phyloP scores from a whole-genome alignment of 495 filamentous ascomycete genomes.

The Hypoxylon fuscum region DNA sequence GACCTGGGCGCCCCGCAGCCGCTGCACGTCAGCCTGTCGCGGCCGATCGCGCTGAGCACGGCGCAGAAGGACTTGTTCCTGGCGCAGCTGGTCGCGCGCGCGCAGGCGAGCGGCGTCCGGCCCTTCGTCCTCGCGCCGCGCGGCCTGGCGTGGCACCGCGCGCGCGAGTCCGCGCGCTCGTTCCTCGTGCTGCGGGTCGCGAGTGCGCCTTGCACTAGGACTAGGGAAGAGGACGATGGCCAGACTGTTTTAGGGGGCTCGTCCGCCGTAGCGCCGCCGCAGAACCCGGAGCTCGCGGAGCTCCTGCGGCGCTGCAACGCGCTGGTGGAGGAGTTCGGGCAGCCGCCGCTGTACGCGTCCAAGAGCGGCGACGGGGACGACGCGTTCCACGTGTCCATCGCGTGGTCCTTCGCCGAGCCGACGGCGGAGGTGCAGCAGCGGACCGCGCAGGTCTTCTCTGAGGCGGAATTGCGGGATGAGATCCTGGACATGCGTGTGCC shows the following conservation, averaged over 20 bases:
- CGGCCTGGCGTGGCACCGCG: constrained; percentile 54
- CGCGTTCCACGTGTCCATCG: constrained; percentile 83
- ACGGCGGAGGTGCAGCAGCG: constrained; percentile 47
- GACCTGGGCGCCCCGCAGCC: constrained; percentile 82
- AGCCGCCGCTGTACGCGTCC: constrained; percentile 74
- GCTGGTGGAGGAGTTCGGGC: constrained; percentile 64
- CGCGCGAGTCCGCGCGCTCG: constrained; percentile 76
- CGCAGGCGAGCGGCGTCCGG: constrained; percentile 37
- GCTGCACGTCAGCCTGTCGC: constrained; percentile 89
- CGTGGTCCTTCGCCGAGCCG: constrained; percentile 70
- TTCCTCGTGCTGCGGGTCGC: constrained; percentile 79
- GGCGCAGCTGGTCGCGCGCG: constrained; percentile 47
- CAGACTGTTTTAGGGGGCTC: not conserved
- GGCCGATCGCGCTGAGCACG: constrained; percentile 72
- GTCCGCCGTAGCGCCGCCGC: not conserved
- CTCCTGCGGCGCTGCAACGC: constrained; percentile 73
- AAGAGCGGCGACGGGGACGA: constrained; percentile 51
- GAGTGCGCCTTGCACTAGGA: not conserved
- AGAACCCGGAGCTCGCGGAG: constrained; percentile 65
- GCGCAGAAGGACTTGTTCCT: constrained; percentile 72
- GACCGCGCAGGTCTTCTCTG: constrained; percentile 43
- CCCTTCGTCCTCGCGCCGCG: constrained; percentile 48
- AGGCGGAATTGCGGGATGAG: constrained; percentile 3
- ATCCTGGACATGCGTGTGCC: constrained; percentile 46
- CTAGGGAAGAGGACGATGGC: not conserved